phyloP scores from a whole-genome alignment of 2,329 filamentous ascomycete genomes.

The Neurospora sp. region DNA sequence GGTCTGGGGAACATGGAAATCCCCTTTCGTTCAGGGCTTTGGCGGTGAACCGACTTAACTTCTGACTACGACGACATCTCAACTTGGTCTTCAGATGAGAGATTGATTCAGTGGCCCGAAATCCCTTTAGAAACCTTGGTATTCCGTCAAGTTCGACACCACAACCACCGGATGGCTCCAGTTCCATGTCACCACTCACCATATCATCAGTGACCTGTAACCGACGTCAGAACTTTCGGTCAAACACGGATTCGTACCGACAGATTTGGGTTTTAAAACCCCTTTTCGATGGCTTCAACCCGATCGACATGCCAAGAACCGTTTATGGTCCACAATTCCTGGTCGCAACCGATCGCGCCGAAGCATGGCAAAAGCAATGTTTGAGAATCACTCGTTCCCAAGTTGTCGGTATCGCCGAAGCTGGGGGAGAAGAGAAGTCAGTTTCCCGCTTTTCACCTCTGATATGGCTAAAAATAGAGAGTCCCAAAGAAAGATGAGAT shows the following conservation, averaged over 20 bases:
- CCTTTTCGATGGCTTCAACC: background rate
- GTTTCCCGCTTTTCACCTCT: background rate
- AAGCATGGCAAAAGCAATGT: background rate
- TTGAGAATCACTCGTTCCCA: background rate
- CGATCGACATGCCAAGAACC: background rate
- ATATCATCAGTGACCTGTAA: background rate
- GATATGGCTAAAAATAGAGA: background rate
- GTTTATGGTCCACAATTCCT: background rate
- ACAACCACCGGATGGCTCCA: background rate
- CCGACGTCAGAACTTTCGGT: background rate
- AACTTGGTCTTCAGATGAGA: background rate
- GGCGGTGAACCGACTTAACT: background rate
- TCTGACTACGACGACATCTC: background rate
- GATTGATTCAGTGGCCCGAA: background rate
- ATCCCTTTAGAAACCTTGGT: background rate
- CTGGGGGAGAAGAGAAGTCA: background rate
- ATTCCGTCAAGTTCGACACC: background rate
- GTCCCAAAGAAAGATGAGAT: background rate
- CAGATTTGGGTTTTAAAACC: background rate
- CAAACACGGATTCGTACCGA: background rate
- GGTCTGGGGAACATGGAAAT: background rate
- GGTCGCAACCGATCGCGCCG: background rate
- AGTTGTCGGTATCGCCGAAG: background rate
- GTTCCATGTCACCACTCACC: background rate
- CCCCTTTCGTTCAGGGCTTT: background rate